Evolutionary conservation across 1,284 basidiomycete genomes (phyloP), one percentile per base, ranked within the genome.

Genomic region (Ustilago cynodontis): DNA sequence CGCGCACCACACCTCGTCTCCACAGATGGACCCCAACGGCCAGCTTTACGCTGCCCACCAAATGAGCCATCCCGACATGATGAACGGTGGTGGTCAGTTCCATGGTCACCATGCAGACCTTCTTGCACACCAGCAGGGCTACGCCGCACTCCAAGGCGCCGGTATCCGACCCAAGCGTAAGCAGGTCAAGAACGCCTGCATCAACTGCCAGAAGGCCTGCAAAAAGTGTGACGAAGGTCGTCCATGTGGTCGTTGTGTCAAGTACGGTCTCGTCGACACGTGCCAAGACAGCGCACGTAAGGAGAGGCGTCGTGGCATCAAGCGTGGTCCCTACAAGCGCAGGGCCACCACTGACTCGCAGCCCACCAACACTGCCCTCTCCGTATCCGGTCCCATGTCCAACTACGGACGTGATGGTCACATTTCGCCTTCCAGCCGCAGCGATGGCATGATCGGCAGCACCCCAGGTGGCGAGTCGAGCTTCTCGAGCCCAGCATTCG

Each of bases 261-360:
- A 92, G 87, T 94, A 94, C 81, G 92, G 92, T 82, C 89, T 92
- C 74, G 88, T 90, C 52, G 92, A 93, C 85, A 91, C 91, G 79
- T 94, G 93, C 84, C 87, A 92, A 80, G 91, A 93, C 87, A 92
- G 92, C 53, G 90, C 91, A 87, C 89, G 93, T 80, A 94, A 93
- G 88, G 92, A 93, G 86, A 88, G 93, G 81, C 92, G 91, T 87
- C 93, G 93, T 84, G 93, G 93, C 77, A 89, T 93, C 82, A 94
- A 94, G 88, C 88, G 93, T 80, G 93, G 93, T 53, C 93, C 93
- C 86, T 94, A 94, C 91, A 94, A 93, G 92, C 93, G 93, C 24
- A 65, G 81, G 16, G 79, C 81, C 8, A 80, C 77, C 54, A 78
- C 77, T 14, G 77, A 75, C 13, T 77, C 77, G 41, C 69, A 77